Percentiles rank a stretch among this genome's conserved stretches.
phyloP scores from a whole-genome alignment of 2,329 filamentous ascomycete species.

The Fusarium graminum region DNA sequence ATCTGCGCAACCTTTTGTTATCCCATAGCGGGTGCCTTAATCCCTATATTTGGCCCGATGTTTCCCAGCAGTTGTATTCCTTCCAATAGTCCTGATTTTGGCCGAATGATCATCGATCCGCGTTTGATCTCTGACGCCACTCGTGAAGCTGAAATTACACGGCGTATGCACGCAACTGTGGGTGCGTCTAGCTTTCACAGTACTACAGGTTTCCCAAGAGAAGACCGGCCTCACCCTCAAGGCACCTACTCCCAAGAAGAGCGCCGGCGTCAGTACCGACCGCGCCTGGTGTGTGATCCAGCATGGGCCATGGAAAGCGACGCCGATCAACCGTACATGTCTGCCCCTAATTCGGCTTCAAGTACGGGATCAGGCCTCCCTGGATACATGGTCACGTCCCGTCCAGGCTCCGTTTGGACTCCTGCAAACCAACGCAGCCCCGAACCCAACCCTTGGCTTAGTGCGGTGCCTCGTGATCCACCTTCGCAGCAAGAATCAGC shows the following conservation, averaged over 20 bases:
- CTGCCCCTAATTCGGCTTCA: conserved; percentile 48
- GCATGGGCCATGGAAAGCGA: conserved; percentile 41
- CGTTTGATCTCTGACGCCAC: conserved; percentile 67
- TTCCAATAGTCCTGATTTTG: conserved; percentile 73
- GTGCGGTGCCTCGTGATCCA: conserved; percentile 40
- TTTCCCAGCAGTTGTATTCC: conserved; percentile 81
- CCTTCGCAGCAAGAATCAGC: conserved; percentile 25
- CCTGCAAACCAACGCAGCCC: conserved; percentile 32
- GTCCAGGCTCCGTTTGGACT: conserved; percentile 43
- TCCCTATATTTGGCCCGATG: conserved; percentile 87
- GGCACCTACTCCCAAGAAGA: conserved; percentile 38
- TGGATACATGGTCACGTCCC: conserved; percentile 47
- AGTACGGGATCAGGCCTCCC: conserved; percentile 48
- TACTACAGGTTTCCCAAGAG: conserved; percentile 44
- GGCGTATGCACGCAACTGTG: conserved; percentile 37
- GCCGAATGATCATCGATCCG: conserved; percentile 74
- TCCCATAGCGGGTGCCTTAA: conserved; percentile 84
- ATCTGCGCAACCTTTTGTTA: conserved; percentile 92
- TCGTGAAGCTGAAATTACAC: conserved; percentile 57
- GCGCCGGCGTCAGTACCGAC: conserved; percentile 29
- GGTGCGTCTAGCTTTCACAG: conserved; percentile 17
- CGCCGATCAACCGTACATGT: conserved; percentile 37
- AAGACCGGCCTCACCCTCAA: conserved; percentile 19
- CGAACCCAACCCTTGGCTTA: conserved; percentile 45
- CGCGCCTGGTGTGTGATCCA: conserved; percentile 45